Evolutionary conservation across 805 yeast genomes (phyloP).

Genomic region (Saccharomyces eubayanus): DNA sequence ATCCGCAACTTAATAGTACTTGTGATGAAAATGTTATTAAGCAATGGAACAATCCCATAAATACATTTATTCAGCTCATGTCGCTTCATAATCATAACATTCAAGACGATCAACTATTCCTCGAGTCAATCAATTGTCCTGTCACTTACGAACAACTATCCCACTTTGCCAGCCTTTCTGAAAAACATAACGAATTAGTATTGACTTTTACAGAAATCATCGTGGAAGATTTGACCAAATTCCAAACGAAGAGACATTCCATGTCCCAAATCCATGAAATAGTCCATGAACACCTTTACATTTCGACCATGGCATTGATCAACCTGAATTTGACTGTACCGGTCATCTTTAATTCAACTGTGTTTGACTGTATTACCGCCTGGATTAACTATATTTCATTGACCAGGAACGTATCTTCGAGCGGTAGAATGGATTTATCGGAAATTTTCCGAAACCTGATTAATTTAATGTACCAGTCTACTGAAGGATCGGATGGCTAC

Average conservation of each 20-base stretch:
- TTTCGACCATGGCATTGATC: conserved; percentile 27
- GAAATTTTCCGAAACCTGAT: conserved; percentile 26
- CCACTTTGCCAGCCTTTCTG: conserved; percentile 17
- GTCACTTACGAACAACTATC: conserved; percentile 21
- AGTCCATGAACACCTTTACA: conserved; percentile 29
- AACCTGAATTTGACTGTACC: conserved; percentile 18
- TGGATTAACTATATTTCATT: conserved; percentile 29
- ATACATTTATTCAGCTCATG: conserved; percentile 17
- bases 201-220: conserved; percentile 27
- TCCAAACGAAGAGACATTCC: conserved; percentile 21
- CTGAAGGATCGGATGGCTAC: conserved; percentile 19
- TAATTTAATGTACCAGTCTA: conserved; percentile 25
- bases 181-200: conserved; percentile 17
- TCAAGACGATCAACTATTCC: conserved; percentile 6
- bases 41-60: conserved; percentile 29
- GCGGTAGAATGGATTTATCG: conserved; percentile 25
- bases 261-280: conserved; percentile 23
- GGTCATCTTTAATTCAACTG: conserved; percentile 7
- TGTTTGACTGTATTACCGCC: conserved; percentile 23
- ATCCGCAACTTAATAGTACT: conserved; percentile 5
- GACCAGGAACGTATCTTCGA: conserved; percentile 21
- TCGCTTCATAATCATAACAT: conserved; percentile 10
- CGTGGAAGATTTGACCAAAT: conserved; percentile 29
- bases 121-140: conserved; percentile 9
- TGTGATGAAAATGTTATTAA: conserved; percentile 4